Base-by-base conservation (phyloP, 2,329 filamentous ascomycete genomes). In the Blastomyces parvus region DNA sequence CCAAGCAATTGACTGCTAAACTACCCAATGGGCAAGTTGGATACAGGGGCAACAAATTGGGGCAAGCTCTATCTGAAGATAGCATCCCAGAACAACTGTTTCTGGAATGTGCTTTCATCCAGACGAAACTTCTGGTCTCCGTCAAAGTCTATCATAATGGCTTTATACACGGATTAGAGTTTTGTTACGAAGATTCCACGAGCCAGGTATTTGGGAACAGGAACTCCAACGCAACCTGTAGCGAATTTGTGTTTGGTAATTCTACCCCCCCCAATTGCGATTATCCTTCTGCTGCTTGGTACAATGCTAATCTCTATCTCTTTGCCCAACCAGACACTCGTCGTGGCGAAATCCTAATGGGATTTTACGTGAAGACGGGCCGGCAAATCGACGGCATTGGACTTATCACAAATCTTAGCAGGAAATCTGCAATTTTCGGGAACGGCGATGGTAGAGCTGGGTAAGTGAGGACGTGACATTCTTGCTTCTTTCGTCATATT, bases 131-230 rank as follows among this genome's bases (percentile, higher is more conserved):
- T 38, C 80, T 97, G 66, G 87, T 86, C 0, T 84, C 84, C 5
- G 83, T 97, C 63, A 83, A 86, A 64, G 81, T 96, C 17, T 95
- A 91, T 71, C 87, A 91, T 69, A 91, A 89, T 1, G 79, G 81
- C 64, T 88, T 88, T 3, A 72, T 97, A 14, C 88, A 96, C 73
- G 94, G 94, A 0, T 76, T 99, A 25, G 93, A 97, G 74, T 97
- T 99, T 75, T 82, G 89, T 64, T 97, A 96, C 72, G 93, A 97
- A 70, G 91, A 97, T 74, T 83, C 84, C 19, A 88, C 89, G 0
- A 88, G 82, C 62, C 91, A 97, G 72, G 75, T 97, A 3, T 95
- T 99, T 79, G 94, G 94, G 50, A 48, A 59, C 27, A 92, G 90
- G 71, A 82, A 83, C 62, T 88, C 88, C 89, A 88, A 8, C 66